A percentile compares a stretch with the other conserved stretches of the same genome.
These are phyloP conservation scores for Apiotrichum porosum DNA, from an alignment of 1,284 basidiomycete genomes.

Conservation along the genomic window DNA sequence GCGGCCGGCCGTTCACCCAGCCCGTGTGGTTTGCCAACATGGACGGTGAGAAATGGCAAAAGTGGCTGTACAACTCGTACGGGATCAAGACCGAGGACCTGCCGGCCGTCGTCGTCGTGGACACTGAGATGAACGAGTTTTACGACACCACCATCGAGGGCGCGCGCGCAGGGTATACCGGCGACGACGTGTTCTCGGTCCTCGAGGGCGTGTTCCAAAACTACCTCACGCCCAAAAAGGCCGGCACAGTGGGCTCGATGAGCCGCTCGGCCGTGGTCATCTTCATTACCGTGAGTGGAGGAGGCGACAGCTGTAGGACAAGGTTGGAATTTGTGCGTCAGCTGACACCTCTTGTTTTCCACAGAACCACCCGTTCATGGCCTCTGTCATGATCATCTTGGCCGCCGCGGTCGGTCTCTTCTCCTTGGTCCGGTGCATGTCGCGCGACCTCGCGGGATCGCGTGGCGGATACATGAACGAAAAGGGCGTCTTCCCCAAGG, in stretches of 20 bases:
- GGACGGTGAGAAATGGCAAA: slow-evolving; percentile 70
- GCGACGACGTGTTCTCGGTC: slow-evolving; percentile 60
- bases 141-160: slow-evolving; percentile 61
- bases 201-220: slow-evolving; percentile 64
- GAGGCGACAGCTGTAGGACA: too few relatives aligned
- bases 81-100: slow-evolving; percentile 50
- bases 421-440: slow-evolving; percentile 29
- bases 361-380: slow-evolving; percentile 42
- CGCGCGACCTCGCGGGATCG: background rate
- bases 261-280: background rate
- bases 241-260: too few relatives aligned
- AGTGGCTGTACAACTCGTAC: slow-evolving; percentile 66
- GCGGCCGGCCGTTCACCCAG: slow-evolving; percentile 47
- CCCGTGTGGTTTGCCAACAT: slow-evolving; percentile 81
- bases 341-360: background rate
- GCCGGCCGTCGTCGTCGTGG: slow-evolving; percentile 65
- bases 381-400: slow-evolving; percentile 33
- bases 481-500: slow-evolving; percentile 5
- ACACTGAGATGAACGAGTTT: slow-evolving; percentile 55
- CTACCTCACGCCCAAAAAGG: slow-evolving; percentile 56
- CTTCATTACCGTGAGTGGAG: slow-evolving; percentile 20
- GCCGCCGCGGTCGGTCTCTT: slow-evolving; percentile 34
- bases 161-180: slow-evolving; percentile 60
- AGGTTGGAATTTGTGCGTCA: slow-evolving; percentile 1
- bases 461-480: slow-evolving; percentile 15